Evolutionary conservation across 495 filamentous ascomycete species (phyloP), one percentile per base, ranked within the genome.

Genomic region (Glonium stellatum): DNA sequence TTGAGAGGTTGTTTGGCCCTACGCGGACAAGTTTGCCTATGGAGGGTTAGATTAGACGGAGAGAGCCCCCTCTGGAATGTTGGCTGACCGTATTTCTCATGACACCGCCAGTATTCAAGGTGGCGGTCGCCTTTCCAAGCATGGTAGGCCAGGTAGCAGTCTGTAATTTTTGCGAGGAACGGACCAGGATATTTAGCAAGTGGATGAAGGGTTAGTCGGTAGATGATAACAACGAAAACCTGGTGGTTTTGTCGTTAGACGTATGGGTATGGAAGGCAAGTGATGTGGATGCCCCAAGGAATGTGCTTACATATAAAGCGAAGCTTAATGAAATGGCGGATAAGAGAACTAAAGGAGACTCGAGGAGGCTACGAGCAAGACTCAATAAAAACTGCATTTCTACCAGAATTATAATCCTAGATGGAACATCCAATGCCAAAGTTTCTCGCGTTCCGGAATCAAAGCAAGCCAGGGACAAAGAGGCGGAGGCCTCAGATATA

Each of bases 1-100:
- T 72, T 1, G 79, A 83, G 51, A 87, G 71, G 44, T 72, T 78
- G 65, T 84, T 84, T 31, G 85, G 86, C 0, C 80, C 82, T 60
- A 80, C 82, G 25, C 84, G 79, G 19, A 86, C 79, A 55, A 82
- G 6, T 31, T 31, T 31, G 3, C 27, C 27, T 31, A 6, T 31
- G 27, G 27, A 6, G 6, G 27, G 2, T 31, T 31, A 31, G 27
- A 2, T 31, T 2, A 31, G 27, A 6, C 27, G 27, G 27, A 31
- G 27, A 31, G 27, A 31, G 27, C 3, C 27, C 6, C 27, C 3
- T 31, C 27, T 6, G 6, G 27, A 6, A 31, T 6, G 27, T 2
- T 31, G 2, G 66, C 59, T 73, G 27, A 52, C 69, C 69, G 56
- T 71, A 71, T 15, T 56, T 34, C 0, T 42, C 47, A 39, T 71